Conservation (phyloP, 2,329 filamentous ascomycete species). For the Pyrenochaeta sp. region DNA sequence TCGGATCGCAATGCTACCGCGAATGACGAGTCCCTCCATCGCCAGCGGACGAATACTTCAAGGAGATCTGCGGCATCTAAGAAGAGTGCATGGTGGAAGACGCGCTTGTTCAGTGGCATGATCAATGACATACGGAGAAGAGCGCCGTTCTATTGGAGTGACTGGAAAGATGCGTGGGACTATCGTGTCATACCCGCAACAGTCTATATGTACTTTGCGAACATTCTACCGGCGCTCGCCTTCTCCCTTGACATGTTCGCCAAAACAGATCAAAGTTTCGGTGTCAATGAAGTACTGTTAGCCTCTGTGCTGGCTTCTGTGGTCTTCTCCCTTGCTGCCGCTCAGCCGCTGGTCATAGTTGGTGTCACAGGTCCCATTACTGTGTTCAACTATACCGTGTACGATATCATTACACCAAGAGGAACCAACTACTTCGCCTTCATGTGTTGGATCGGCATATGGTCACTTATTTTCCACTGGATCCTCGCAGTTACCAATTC, state of each 20-base stretch:
- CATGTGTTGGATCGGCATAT: conserved; percentile 92
- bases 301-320: conserved; percentile 83
- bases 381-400: conserved; percentile 93
- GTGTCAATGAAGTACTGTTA: conserved; percentile 90
- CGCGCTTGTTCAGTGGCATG: conserved; percentile 81
- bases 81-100: conserved; percentile 71
- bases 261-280: conserved; percentile 83
- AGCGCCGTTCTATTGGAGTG: conserved; percentile 79
- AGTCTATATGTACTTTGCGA: conserved; percentile 94
- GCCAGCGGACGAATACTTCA: conserved; percentile 25
- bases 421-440: conserved; percentile 86
- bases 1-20: conserved; percentile 6
- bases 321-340: conserved; percentile 80
- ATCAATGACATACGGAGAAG: conserved; percentile 77
- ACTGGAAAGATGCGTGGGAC: conserved; percentile 89
- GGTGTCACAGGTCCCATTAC: conserved; percentile 93
- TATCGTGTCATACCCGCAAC: conserved; percentile 89
- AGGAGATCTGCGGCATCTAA: conserved; percentile 19
- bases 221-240: conserved; percentile 85
- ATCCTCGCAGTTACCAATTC: conserved; percentile 83
- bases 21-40: conserved; percentile 14
- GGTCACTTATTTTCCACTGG: conserved; percentile 87
- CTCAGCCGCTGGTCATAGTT: conserved; percentile 88
- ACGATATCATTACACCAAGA: conserved; percentile 81
- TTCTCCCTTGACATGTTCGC: conserved; percentile 95